A percentile compares a stretch with the other conserved stretches of the same genome.
These are phyloP conservation scores for Meyerozyma carpophila DNA, from an alignment of 1,139 yeast species.

Conservation along the genomic window DNA sequence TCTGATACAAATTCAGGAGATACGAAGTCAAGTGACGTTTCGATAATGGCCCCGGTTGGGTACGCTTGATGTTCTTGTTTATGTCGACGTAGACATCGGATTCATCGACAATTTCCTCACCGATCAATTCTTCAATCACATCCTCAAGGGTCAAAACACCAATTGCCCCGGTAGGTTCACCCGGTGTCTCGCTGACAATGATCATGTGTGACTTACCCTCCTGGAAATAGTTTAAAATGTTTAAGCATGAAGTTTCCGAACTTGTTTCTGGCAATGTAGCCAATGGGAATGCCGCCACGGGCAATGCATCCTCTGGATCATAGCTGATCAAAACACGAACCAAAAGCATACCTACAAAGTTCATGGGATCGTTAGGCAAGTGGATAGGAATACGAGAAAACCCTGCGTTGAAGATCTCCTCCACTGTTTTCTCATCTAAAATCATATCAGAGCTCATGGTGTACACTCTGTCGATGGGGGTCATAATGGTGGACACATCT, in stretches of 20 bases:
- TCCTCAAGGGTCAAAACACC: slow-evolving; percentile 95
- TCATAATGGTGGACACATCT: slow-evolving; percentile 82
- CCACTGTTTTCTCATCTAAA: slow-evolving; percentile 80
- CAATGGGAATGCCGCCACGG: slow-evolving; percentile 88
- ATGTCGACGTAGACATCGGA: slow-evolving; percentile 93
- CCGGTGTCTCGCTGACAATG: slow-evolving; percentile 82
- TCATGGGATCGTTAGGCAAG: slow-evolving; percentile 81
- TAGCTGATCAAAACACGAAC: slow-evolving; percentile 90
- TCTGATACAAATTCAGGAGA: slow-evolving; percentile 53
- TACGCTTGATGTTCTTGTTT: slow-evolving; percentile 77
- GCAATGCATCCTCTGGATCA: slow-evolving; percentile 94
- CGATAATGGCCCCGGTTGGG: slow-evolving; percentile 79
- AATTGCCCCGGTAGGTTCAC: slow-evolving; percentile 78
- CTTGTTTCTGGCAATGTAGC: slow-evolving; percentile 96
- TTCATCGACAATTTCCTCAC: slow-evolving; percentile 96
- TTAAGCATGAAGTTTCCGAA: slow-evolving; percentile 86
- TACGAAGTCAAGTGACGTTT: slow-evolving; percentile 67
- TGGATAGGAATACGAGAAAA: slow-evolving; percentile 96
- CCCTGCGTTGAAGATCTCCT: slow-evolving; percentile 89
- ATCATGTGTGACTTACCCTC: slow-evolving; percentile 99
- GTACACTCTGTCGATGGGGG: slow-evolving; percentile 87
- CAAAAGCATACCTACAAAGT: slow-evolving; percentile 91
- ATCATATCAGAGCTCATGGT: slow-evolving; percentile 83
- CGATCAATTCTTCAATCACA: slow-evolving; percentile 94
- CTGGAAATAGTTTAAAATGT: slow-evolving; percentile 91